Base-by-base conservation (phyloP, 2,329 filamentous ascomycete genomes). In the Neobulgaria alba region DNA sequence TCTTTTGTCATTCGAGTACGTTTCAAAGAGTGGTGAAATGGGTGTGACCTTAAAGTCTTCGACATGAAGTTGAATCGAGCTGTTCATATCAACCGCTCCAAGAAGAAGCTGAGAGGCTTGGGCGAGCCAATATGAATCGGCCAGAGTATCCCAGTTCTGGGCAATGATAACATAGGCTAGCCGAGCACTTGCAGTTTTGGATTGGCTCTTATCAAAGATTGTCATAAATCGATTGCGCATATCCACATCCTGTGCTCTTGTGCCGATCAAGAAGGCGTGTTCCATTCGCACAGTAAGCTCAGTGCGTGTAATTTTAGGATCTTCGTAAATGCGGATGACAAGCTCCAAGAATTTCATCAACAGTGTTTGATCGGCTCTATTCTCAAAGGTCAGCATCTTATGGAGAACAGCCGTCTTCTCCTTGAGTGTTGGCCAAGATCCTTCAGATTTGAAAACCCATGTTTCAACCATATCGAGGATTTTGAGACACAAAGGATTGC, bases 361-460 rank as follows among this genome's bases (percentile, higher is more conserved):
- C 66, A 98, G 81, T 0, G 82, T 87, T 21, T 81, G 77, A 58
- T 96, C 90, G 19, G 74, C 67, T 29, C 92, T 77, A 42, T 85
- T 79, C 63, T 99, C 92, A 53, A 98, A 98, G 0, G 89, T 81
- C 12, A 96, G 68, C 92, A 99, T 99, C 66, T 98, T 99, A 56
- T 94, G 89, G n/a, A 99, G 67, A 1, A 99, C 92, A 1, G 93
- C 93, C 0, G 90, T 96, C 68, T 98, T 98, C 64, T 98, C 93
- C 62, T 99, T 99, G 1, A 98, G 72, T 0, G 92, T 98, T 0
- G 92, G 92, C 73, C 92, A 95, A 2, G 88, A 92, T 49, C 95
- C 92, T 43, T 87, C 89, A 0, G 87, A 92, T 50, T 87, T 78
- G 68, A 99, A 98, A 4, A 98, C 85, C 93, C 93, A 99, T 21